Evolutionary conservation across 2,329 filamentous ascomycete species (phyloP).

Genomic region (Alternaria tenuissima): DNA sequence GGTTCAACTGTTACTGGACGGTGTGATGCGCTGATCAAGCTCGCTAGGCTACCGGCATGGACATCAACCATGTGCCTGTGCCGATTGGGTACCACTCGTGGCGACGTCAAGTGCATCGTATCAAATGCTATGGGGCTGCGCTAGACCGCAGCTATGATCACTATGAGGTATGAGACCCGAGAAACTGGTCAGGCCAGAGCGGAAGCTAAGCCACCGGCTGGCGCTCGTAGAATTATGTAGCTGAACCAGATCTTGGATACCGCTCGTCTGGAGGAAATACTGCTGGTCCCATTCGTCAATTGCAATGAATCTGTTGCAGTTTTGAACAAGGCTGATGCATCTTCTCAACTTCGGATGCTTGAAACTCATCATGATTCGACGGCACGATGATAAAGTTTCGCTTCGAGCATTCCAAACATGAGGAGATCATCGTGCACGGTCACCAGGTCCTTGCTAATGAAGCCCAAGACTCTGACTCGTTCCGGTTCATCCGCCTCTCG

Average conservation of each 20-base stretch:
- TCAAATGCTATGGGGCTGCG: slow-evolving; percentile 23
- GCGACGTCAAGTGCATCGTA: slow-evolving; percentile 5
- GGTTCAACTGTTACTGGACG: slow-evolving; percentile 24
- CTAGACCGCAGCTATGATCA: slow-evolving; percentile 31
- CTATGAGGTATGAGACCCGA: slow-evolving; percentile 25
- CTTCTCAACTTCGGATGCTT: slow-evolving; percentile 10
- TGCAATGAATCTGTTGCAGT: slow-evolving; percentile 9
- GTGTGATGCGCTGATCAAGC: slow-evolving; percentile 23
- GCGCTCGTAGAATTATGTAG: slow-evolving; percentile 20
- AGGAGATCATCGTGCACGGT: slow-evolving; percentile 19
- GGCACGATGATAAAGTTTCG: slow-evolving; percentile 18
- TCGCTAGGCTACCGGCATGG: slow-evolving; percentile 23
- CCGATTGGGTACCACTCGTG: slow-evolving; percentile 21
- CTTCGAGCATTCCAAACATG: slow-evolving; percentile 18
- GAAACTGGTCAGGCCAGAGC: slow-evolving; percentile 26
- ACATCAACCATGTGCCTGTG: slow-evolving; percentile 16
- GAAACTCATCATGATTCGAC: slow-evolving; percentile 14
- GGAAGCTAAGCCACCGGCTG: slow-evolving; percentile 23
- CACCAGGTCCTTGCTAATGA: slow-evolving; percentile 11
- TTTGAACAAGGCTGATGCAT: slow-evolving; percentile 5
- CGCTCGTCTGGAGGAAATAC: slow-evolving; percentile 21
- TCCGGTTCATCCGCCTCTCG: slow-evolving; percentile 19
- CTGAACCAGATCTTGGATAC: slow-evolving; percentile 19
- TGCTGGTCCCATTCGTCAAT: slow-evolving; percentile 28
- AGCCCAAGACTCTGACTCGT: slow-evolving; percentile 24